These are phyloP conservation scores for Domatiomyces globalis DNA, from an alignment of 2,329 filamentous ascomycete genomes.

Conservation along the genomic window DNA sequence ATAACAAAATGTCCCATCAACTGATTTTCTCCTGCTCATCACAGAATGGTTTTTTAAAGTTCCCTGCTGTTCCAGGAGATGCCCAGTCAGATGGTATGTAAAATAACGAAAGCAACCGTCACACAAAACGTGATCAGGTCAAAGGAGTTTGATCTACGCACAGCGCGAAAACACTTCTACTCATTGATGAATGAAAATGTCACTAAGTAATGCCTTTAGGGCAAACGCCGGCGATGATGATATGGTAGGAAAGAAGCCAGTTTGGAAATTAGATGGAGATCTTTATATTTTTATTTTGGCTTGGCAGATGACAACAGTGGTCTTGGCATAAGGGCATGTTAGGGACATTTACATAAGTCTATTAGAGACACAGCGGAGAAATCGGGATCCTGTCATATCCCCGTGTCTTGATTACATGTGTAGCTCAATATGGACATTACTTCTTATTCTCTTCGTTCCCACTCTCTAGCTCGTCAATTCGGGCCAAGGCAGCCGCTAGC, in stretches of 20 bases:
- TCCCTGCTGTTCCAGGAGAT: slow-evolving; percentile 7
- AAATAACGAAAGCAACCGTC: slow-evolving; percentile 2
- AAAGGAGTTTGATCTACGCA: slow-evolving; percentile 1
- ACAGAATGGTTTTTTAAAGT: slow-evolving; percentile 19
- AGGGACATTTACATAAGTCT: background rate
- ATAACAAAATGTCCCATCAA: slow-evolving; percentile 15
- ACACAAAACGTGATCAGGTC: background rate
- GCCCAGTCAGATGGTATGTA: slow-evolving; percentile 19
- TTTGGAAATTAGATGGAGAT: slow-evolving; percentile 5
- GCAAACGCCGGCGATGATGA: slow-evolving; percentile 17
- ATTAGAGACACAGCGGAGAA: background rate
- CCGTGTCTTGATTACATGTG: too few relatives aligned
- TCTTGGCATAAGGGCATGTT: background rate
- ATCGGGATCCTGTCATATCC: background rate
- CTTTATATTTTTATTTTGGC: background rate
- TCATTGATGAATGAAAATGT: background rate
- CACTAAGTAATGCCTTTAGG: slow-evolving; percentile 5
- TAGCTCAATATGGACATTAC: too few relatives aligned
- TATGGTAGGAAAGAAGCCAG: slow-evolving; percentile 13
- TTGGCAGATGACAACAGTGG: too few relatives aligned
- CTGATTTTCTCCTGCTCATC: slow-evolving; percentile 20
- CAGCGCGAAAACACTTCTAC: background rate
- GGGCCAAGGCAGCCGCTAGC: slow-evolving; percentile 4
- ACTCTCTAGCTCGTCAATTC: background rate
- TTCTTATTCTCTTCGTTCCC: background rate